These are phyloP conservation scores for Sclerotinia subarctica DNA, from an alignment of 2,329 filamentous ascomycete species.

Conservation along the genomic window DNA sequence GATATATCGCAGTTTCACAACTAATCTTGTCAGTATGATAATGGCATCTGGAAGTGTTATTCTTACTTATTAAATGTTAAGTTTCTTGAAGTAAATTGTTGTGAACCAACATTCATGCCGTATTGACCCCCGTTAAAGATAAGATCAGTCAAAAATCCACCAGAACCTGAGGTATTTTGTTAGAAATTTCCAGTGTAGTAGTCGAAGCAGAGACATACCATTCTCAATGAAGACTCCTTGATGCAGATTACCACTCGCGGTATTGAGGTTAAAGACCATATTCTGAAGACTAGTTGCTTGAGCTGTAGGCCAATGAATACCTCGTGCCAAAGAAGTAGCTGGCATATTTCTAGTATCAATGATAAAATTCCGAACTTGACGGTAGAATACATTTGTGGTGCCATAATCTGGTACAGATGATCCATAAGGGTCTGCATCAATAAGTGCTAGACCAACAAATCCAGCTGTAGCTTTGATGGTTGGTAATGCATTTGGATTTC, in stretches of 20 bases:
- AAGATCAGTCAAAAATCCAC: slow-evolving; percentile 58
- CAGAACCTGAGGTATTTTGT: slow-evolving; percentile 42
- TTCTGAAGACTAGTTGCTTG: slow-evolving; percentile 60
- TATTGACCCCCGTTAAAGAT: slow-evolving; percentile 59
- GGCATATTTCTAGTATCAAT: slow-evolving; percentile 51
- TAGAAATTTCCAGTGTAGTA: slow-evolving; percentile 48
- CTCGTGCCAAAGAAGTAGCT: slow-evolving; percentile 37
- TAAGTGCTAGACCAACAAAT: slow-evolving; percentile 81
- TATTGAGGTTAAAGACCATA: slow-evolving; percentile 56
- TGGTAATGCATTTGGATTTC: slow-evolving; percentile 48
- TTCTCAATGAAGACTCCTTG: slow-evolving; percentile 51
- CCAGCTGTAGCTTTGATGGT: slow-evolving; percentile 67
- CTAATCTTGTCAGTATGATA: slow-evolving; percentile 33
- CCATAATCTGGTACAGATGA: slow-evolving; percentile 69
- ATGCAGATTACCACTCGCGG: slow-evolving; percentile 46
- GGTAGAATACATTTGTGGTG: slow-evolving; percentile 68
- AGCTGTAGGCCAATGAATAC: slow-evolving; percentile 52
- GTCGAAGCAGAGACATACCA: slow-evolving; percentile 41
- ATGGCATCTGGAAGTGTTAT: background rate
- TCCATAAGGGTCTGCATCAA: slow-evolving; percentile 80
- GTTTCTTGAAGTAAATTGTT: slow-evolving; percentile 62
- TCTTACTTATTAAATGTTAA: slow-evolving; percentile 43
- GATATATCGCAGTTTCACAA: slow-evolving; percentile 51
- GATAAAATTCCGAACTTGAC: slow-evolving; percentile 62
- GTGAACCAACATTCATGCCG: slow-evolving; percentile 59